Conservation (phyloP, 2,329 filamentous ascomycete genomes). For the Aciculosporium take region DNA sequence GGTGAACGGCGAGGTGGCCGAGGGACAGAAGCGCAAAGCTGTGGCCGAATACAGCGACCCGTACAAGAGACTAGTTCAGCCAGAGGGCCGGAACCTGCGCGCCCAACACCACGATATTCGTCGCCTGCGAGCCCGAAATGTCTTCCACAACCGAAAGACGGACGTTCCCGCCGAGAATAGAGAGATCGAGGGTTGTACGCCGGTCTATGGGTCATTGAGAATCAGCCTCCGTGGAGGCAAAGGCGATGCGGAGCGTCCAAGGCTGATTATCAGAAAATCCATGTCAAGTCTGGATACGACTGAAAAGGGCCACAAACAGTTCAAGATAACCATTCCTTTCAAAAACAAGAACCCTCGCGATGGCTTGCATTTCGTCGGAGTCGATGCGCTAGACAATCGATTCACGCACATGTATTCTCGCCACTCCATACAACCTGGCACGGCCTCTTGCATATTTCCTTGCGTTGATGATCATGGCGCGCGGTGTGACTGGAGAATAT, state of each 20-base stretch:
- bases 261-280: conserved; percentile 31
- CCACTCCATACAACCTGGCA: conserved; percentile 64
- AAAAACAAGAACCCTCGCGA: conserved; percentile 62
- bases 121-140: conserved; percentile 47
- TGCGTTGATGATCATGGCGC: conserved; percentile 78
- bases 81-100: conserved; percentile 45
- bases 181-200: conserved; percentile 40
- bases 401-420: conserved; percentile 89
- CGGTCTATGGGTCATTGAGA: conserved; percentile 38
- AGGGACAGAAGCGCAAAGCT: conserved; percentile 26
- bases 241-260: conserved; percentile 24
- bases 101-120: conserved; percentile 64
- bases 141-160: conserved; percentile 35
- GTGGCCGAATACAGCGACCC: conserved; percentile 43
- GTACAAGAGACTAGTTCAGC: conserved; percentile 49
- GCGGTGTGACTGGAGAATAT: conserved; percentile 75
- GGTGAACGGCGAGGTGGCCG: conserved; percentile 19
- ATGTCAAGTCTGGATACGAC: conserved; percentile 17
- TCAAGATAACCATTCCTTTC: conserved; percentile 56
- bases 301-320: conserved; percentile 30
- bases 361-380: conserved; percentile 80
- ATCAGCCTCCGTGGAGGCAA: conserved; percentile 26
- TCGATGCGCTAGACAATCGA: conserved; percentile 62
- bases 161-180: conserved; percentile 42
- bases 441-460: conserved; percentile 76